phyloP scores from a whole-genome alignment of 148 eudicot genomes.

The Dysphania ambrosioides region DNA sequence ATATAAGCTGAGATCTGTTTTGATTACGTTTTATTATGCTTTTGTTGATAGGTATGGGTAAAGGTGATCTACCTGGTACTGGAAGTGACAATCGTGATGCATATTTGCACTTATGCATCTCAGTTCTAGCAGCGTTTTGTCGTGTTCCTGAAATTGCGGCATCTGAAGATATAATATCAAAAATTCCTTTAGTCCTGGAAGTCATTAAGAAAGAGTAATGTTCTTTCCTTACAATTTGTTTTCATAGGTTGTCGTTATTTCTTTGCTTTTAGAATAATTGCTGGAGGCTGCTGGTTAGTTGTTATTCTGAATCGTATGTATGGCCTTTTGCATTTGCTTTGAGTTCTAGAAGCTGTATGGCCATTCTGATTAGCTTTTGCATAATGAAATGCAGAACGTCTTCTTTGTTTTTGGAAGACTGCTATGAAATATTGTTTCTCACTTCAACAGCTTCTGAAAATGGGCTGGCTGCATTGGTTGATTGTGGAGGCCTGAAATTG shows the following conservation, averaged over 20 bases:
- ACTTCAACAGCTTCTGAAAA: conserved; percentile 47
- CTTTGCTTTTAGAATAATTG: neutral
- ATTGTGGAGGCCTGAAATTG: conserved; percentile 57
- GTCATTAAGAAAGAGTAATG: conserved; percentile 52
- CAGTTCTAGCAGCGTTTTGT: conserved; percentile 65
- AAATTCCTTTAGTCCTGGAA: conserved; percentile 60
- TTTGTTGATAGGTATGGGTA: conserved; percentile 58
- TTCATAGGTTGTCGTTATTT: neutral
- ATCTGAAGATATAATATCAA: conserved; percentile 56
- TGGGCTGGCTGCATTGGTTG: conserved; percentile 44
- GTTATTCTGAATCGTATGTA: neutral
- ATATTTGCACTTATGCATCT: conserved; percentile 56
- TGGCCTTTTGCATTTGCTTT: neutral
- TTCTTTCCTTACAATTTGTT: neutral
- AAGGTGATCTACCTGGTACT: conserved; percentile 30
- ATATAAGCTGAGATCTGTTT: neutral
- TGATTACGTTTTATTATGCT: neutral
- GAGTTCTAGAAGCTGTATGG: neutral
- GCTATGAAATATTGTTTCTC: conserved; percentile 63
- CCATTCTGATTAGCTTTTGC: conserved; percentile 10
- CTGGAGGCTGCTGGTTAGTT: neutral
- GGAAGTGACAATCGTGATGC: conserved; percentile 53
- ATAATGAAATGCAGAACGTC: conserved; percentile 40
- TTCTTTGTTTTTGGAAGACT: conserved; percentile 44
- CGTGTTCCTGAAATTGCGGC: conserved; percentile 71